Percentiles rank a stretch among this genome's conserved stretches.
These are phyloP conservation scores for Globisporangium orthogonon DNA, from an alignment of 352 stramenopile genomes.

Conservation along the genomic window DNA sequence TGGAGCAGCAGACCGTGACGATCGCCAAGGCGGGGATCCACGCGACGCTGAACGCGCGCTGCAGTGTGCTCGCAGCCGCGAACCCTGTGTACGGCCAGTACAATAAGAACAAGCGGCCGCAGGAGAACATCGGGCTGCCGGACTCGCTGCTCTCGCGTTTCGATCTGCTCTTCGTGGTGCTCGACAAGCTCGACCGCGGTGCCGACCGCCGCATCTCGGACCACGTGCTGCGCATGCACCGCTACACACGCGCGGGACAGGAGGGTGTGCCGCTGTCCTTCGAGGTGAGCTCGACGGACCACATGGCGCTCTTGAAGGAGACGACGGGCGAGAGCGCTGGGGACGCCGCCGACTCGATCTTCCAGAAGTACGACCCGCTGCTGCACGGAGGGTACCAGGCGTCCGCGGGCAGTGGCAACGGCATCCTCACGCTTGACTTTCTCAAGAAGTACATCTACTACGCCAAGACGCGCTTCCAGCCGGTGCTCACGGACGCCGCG, in stretches of 20 bases:
- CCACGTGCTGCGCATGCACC: constrained; percentile 97
- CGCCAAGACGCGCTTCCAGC: constrained; percentile 93
- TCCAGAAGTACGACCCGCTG: constrained; percentile 88
- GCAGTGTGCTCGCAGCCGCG: constrained; percentile 96
- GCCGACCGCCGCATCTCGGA: constrained; percentile 94
- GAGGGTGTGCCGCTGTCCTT: constrained; percentile 89
- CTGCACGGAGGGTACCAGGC: constrained; percentile 74
- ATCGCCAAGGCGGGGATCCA: constrained; percentile 99
- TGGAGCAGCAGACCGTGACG: constrained; percentile 98
- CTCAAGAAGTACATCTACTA: constrained; percentile 99
- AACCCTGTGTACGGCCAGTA: constrained; percentile 99
- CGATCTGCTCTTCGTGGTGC: constrained; percentile 99
- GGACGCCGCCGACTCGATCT: constrained; percentile 60
- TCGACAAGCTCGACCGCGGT: constrained; percentile 96
- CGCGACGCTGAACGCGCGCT: constrained; percentile 97
- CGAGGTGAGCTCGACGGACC: constrained; percentile 71
- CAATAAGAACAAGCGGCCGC: constrained; percentile 95
- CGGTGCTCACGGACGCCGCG: constrained; percentile 74
- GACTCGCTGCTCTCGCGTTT: constrained; percentile 99
- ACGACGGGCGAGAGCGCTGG: constrained; percentile 57
- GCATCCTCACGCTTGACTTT: constrained; percentile 94
- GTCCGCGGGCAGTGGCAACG: constrained; percentile 43
- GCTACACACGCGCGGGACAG: constrained; percentile 86
- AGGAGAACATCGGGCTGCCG: constrained; percentile 99
- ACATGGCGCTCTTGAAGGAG: constrained; percentile 64